Base-by-base conservation (phyloP, 2,329 filamentous ascomycete genomes). In the Fusarium armeniacum region DNA sequence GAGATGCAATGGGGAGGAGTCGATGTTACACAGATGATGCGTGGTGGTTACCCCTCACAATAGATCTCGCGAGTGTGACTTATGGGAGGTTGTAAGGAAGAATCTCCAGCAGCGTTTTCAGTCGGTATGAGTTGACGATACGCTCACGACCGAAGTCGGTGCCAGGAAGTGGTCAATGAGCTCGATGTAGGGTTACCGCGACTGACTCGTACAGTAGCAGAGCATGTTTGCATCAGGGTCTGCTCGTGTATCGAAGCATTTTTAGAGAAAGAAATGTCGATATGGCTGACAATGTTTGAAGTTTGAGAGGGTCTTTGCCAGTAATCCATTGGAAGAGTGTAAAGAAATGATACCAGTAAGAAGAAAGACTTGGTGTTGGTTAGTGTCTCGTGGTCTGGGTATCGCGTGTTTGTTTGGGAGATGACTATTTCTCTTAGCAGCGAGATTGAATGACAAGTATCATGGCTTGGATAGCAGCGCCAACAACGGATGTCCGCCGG, bases 1-100 rank as follows among this genome's bases (percentile, higher is more conserved):
- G 76, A 75, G 24, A 73, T 78, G 63, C 78, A 79, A 60, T 85
- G 84, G 84, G 80, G 83, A 6, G 81, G 79, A 16, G 80, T 84
- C 20, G 80, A 85, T 65, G 77, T 82, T 26, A 76, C 80, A 20
- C 79, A 81, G 50, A 81, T 84, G 78, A 81, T 84, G 77, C 73
- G 75, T 13, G 76, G 76, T 30, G 73, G 74, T 11, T 64, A 62
- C 11, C 73, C 58, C 5, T 33, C 38, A 20, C 55, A 59, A 59
- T 67, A 41, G 50, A 33, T 26, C 16, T 20, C 6, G 33, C 28
- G 28, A 24, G 30, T 18, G 13, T 30, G n/a, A 33, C 12, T 38
- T 38, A 5, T 38, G 38, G 52, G n/a, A 22, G 12, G 32, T 11
- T 16, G 32, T 9, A 20, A 24, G n/a, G 35, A 38, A 44, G 26